Conservation (phyloP, 2,329 filamentous ascomycete genomes). For the Corinectria fuckeliana region DNA sequence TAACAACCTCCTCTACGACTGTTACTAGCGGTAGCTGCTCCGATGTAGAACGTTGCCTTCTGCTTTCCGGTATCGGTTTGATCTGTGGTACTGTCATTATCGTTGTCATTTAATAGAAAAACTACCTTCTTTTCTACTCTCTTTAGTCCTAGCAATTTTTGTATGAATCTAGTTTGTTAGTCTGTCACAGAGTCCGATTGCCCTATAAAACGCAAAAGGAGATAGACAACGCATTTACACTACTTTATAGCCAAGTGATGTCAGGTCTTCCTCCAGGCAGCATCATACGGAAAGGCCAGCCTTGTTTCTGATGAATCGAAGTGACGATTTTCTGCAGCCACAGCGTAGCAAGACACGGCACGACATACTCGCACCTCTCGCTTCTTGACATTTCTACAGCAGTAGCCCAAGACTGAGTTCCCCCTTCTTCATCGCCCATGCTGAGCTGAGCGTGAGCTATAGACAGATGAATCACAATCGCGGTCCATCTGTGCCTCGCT, state of each 20-base stretch:
- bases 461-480: slow-evolving; percentile 38
- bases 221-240: no score
- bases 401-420: slow-evolving; percentile 32
- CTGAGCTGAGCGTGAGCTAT: slow-evolving; percentile 39
- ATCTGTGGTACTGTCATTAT: background rate
- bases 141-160: background rate
- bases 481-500: slow-evolving; percentile 31
- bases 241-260: slow-evolving; percentile 25
- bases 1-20: no score
- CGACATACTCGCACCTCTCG: slow-evolving; percentile 41
- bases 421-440: slow-evolving; percentile 22
- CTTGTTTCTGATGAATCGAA: slow-evolving; percentile 32
- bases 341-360: slow-evolving; percentile 38
- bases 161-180: background rate
- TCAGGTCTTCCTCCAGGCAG: slow-evolving; percentile 39
- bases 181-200: no score
- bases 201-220: no score
- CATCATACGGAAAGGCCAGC: slow-evolving; percentile 43
- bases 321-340: slow-evolving; percentile 40
- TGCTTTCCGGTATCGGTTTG: background rate
- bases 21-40: no score
- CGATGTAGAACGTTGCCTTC: no score
- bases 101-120: background rate
- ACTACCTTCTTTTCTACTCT: background rate
- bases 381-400: slow-evolving; percentile 32